These are phyloP conservation scores for Xylaria sp. DNA, from an alignment of 2,329 filamentous ascomycete genomes.

Conservation along the genomic window DNA sequence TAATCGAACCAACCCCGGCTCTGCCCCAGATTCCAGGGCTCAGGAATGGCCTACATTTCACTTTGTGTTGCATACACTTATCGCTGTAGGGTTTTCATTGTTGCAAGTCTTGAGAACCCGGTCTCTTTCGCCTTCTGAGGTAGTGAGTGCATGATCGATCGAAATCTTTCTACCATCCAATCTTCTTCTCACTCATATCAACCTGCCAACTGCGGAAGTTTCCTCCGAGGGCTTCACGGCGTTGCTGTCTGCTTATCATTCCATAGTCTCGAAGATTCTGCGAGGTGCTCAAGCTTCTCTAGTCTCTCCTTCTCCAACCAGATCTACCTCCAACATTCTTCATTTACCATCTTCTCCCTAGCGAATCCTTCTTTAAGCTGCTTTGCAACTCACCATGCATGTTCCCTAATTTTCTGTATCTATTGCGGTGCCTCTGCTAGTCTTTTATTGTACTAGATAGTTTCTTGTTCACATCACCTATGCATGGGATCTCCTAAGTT, in stretches of 20 bases:
- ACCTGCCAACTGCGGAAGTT: constrained; percentile 7
- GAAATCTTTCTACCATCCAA: constrained; percentile 9
- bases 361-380: not conserved
- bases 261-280: not conserved
- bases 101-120: not conserved
- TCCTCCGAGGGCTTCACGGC: constrained; percentile 2
- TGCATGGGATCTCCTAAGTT: not conserved
- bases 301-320: not conserved
- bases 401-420: constrained; percentile 5
- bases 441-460: not conserved
- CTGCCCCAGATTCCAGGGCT: too few relatives aligned
- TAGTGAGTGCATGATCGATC: not conserved
- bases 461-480: not conserved
- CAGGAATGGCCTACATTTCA: not conserved
- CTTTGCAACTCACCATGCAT: not conserved
- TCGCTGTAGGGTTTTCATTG: not conserved
- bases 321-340: constrained; percentile 1
- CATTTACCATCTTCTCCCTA: constrained; percentile 1
- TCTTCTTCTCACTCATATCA: not conserved
- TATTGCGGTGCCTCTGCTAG: not conserved
- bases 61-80: not conserved
- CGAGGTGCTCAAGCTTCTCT: constrained; percentile 6
- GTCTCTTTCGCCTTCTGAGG: constrained; percentile 1
- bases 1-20: too few relatives aligned
- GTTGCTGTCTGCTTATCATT: constrained; percentile 20